phyloP scores from a whole-genome alignment of 2,329 filamentous ascomycete genomes.

The Bimuria novae-zelandiae region DNA sequence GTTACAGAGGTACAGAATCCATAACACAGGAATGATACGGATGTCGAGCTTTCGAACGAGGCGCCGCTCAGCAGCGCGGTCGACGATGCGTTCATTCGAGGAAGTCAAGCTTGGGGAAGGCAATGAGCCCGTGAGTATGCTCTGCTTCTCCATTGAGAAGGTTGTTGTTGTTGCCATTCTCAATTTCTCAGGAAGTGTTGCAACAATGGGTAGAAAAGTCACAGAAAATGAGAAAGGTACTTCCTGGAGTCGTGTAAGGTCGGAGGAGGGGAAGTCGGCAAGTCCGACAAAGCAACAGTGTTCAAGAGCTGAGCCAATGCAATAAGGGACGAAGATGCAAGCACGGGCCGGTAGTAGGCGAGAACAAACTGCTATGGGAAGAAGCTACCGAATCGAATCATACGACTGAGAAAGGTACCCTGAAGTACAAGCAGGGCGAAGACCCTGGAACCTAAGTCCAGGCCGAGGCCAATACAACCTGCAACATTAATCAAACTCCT shows the following conservation, averaged over 20 bases:
- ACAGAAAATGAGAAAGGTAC: no score
- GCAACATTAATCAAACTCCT: not conserved
- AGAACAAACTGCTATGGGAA: no score
- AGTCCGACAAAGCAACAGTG: no score
- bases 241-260: no score
- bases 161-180: not conserved
- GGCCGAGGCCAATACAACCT: not conserved
- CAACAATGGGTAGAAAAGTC: no score
- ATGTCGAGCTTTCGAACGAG: constrained; percentile 39
- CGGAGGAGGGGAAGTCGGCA: no score
- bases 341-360: no score
- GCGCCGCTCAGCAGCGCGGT: constrained; percentile 29
- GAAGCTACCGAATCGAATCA: no score
- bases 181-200: no score
- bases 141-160: constrained; percentile 16
- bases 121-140: constrained; percentile 4
- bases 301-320: no score
- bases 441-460: not conserved
- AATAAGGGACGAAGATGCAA: no score
- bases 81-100: constrained; percentile 18
- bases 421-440: not conserved
- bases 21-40: constrained; percentile 36
- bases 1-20: constrained; percentile 39
- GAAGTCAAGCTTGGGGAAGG: constrained; percentile 16
- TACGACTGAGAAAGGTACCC: no score